phyloP scores from a whole-genome alignment of 805 yeast genomes.

The Wickerhamiella kazuoi region DNA sequence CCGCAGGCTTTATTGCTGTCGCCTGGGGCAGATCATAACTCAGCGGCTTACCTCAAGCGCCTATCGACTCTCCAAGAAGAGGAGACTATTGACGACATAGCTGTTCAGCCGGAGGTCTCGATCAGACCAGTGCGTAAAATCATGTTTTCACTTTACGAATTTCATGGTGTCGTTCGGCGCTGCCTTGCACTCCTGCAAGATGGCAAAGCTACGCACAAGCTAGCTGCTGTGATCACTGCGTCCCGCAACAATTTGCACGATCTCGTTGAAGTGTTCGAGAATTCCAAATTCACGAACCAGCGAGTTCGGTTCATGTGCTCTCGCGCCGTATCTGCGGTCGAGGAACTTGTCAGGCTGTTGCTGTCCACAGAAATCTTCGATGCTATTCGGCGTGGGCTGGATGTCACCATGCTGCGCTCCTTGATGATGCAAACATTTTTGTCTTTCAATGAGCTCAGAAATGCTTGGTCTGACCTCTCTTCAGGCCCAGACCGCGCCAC shows the following conservation, averaged over 20 bases:
- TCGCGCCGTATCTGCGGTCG: neutral
- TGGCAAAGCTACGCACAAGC: conserved; percentile 31
- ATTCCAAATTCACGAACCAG: neutral
- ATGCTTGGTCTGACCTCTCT: conserved; percentile 34
- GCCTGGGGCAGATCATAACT: neutral
- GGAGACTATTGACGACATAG: neutral
- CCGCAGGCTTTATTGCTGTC: neutral
- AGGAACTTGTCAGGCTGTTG: conserved; percentile 1
- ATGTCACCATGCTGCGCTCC: conserved; percentile 47
- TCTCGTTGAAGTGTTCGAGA: neutral
- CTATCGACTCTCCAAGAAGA: conserved; percentile 2
- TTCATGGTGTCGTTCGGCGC: conserved; percentile 40
- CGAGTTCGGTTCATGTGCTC: neutral
- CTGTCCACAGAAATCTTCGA: conserved; percentile 2
- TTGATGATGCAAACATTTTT: conserved; percentile 43
- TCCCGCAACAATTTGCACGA: neutral
- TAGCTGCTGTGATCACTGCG: neutral
- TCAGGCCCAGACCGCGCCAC: neutral
- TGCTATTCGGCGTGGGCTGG: conserved; percentile 24
- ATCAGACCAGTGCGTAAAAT: conserved; percentile 28
- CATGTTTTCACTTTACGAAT: conserved; percentile 43
- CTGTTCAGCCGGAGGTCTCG: neutral
- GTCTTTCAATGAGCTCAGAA: conserved; percentile 46
- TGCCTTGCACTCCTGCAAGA: conserved; percentile 25
- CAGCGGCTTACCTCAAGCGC: neutral